Evolutionary conservation across 1,284 basidiomycete genomes (phyloP).

Genomic region (Tilletia indica): DNA sequence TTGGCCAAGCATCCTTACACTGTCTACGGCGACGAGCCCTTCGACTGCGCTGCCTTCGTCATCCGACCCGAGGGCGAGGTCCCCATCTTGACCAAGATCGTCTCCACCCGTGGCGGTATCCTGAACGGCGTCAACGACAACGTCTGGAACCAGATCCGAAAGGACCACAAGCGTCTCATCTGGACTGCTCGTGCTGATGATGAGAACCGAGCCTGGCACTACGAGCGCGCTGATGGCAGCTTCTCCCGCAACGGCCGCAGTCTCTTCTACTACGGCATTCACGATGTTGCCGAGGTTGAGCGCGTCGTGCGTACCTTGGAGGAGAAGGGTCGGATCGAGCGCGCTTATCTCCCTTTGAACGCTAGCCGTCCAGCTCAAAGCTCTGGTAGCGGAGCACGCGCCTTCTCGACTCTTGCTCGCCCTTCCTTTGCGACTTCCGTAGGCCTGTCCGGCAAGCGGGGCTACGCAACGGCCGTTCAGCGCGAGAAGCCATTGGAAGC

Average conservation of each 20-base stretch:
- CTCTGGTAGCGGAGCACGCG: slow-evolving; percentile 51
- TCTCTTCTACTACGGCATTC: slow-evolving; percentile 96
- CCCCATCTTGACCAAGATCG: slow-evolving; percentile 88
- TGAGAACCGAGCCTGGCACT: slow-evolving; percentile 96
- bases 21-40: slow-evolving; percentile 94
- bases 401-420: slow-evolving; percentile 61
- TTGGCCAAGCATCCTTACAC: slow-evolving; percentile 72
- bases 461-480: slow-evolving; percentile 59
- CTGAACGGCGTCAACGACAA: slow-evolving; percentile 96
- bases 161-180: slow-evolving; percentile 90
- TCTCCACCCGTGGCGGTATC: slow-evolving; percentile 80
- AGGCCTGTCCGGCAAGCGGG: slow-evolving; percentile 28
- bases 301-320: slow-evolving; percentile 72
- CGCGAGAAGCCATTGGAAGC: slow-evolving; percentile 59
- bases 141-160: slow-evolving; percentile 90
- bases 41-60: slow-evolving; percentile 92
- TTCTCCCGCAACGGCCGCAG: slow-evolving; percentile 89
- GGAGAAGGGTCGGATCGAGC: slow-evolving; percentile 76
- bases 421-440: slow-evolving; percentile 34
- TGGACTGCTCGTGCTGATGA: slow-evolving; percentile 95
- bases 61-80: slow-evolving; percentile 84
- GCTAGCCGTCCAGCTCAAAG: slow-evolving; percentile 65
- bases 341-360: slow-evolving; percentile 85
- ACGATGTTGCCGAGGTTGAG: slow-evolving; percentile 89
- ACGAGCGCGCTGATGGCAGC: slow-evolving; percentile 93